Conservation (phyloP, 208 protist genomes). For the Porcisia hertigi region DNA sequence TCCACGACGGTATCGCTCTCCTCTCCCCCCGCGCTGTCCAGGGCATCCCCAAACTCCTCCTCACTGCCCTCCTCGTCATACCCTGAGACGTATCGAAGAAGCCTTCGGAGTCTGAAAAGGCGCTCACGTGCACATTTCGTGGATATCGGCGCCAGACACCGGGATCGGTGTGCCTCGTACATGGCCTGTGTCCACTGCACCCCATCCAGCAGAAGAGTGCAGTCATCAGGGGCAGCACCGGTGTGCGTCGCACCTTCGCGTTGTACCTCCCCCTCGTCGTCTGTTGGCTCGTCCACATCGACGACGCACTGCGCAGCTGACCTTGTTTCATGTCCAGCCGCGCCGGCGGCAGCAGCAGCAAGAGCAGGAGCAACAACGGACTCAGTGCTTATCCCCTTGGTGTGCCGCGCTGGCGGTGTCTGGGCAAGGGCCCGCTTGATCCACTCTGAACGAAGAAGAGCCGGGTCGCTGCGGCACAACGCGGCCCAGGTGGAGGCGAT, state of each 20-base stretch:
- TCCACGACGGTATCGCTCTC: not conserved
- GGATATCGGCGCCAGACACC: not conserved
- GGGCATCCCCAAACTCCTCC: not conserved
- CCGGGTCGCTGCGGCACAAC: conserved; percentile 44
- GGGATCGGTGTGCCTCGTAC: conserved; percentile 4
- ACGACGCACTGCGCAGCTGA: not conserved
- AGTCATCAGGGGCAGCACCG: not conserved
- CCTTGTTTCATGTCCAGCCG: not conserved
- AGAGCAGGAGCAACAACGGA: no score
- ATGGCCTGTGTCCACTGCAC: not conserved
- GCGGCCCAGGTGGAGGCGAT: conserved; percentile 59
- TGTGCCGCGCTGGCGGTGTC: not conserved
- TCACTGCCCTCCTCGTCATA: not conserved
- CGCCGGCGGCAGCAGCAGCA: no score
- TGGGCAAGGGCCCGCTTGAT: conserved; percentile 18
- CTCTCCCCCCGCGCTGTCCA: not conserved
- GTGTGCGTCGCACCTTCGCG: not conserved
- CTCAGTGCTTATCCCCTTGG: no score
- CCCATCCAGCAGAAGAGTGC: not conserved
- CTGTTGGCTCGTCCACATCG: conserved; percentile 1
- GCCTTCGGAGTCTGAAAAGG: not conserved
- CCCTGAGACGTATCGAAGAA: conserved; percentile 6
- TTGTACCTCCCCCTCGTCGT: conserved; percentile 9
- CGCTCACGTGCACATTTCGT: not conserved
- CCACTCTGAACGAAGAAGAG: conserved; percentile 37